Base-by-base conservation (phyloP, 768 basidiomycete genomes). In the Hortiboletus flavorubellus region DNA sequence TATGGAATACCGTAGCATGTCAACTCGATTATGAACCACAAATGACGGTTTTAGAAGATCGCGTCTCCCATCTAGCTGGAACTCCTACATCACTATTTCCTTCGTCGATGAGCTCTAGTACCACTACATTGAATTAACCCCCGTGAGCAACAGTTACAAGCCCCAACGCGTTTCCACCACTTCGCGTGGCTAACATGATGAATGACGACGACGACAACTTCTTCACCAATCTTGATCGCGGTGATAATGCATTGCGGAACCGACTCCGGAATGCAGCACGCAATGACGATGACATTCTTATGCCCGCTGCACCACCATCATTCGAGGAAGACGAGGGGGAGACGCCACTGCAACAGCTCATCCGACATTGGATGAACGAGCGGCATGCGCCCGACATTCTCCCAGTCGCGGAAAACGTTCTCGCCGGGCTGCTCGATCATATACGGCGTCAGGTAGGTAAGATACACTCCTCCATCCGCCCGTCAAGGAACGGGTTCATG, bases 291-390 rank as follows among this genome's bases (percentile, higher is more conserved):
- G 65, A 68, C 46, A 26, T 51, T 8, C 67, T 63, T 8, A 73
- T 76, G 64, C 69, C 68, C 26, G 64, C 58, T 35, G 56, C 59
- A 5, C 68, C 58, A 14, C 58, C 67, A 0, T 54, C 62, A 33
- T 60, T 73, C 37, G 65, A 67, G 30, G 75, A 74, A 14, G 73
- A 72, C 18, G 71, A 70, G 7, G 71, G 73, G 5, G 83, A 84
- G 53, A 85, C 86, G 5, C 82, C 84, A 0, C 71, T 92, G 2
- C 81, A 89, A 42, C 76, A 82, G 59, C 79, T 93, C 44, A 87
- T 84, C 46, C 80, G 89, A 31, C 86, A 89, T 61, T 93, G 91
- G 91, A 84, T 86, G 77, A 89, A 92, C 74, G 91, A 93, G 62
- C 76, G 91, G 42, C 83, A 89, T 61, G 82, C 88, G 8, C 91